A percentile compares a stretch with the other conserved stretches of the same genome.
Conservation (phyloP, 768 basidiomycete genomes). For the Coprinopsis marcescibilis region DNA sequence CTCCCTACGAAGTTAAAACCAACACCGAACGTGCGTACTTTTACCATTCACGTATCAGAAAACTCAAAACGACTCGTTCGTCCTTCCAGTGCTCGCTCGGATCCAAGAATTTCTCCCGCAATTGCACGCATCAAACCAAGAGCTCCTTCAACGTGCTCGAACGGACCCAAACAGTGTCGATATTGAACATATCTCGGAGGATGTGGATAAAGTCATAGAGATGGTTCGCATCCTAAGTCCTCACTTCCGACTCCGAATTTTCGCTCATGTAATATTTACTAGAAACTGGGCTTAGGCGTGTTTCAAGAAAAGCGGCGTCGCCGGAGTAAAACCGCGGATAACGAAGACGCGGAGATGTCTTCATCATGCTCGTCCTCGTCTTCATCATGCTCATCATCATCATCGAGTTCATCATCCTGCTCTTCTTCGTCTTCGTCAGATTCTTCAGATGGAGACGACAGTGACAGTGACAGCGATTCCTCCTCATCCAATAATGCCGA, state of each 20-base stretch:
- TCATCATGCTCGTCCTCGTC: neutral
- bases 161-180: constrained; percentile 55
- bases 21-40: too few relatives aligned
- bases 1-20: too few relatives aligned
- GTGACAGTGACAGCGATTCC: neutral
- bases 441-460: neutral
- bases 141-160: constrained; percentile 39
- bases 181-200: constrained; percentile 55
- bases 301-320: constrained; percentile 37
- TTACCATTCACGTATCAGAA: too few relatives aligned
- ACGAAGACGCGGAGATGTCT: neutral
- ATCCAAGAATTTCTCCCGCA: constrained; percentile 64
- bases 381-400: neutral
- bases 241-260: constrained; percentile 2
- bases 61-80: too few relatives aligned
- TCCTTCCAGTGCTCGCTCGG: constrained; percentile 58
- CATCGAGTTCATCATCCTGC: neutral
- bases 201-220: constrained; percentile 46
- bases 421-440: neutral
- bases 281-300: constrained; percentile 64
- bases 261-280: constrained; percentile 6
- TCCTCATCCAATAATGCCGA: too few relatives aligned
- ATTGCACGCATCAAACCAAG: constrained; percentile 57
- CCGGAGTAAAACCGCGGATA: neutral
- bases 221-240: constrained; percentile 40